Percentiles rank a stretch among this genome's conserved stretches.
Conservation (phyloP, 352 stramenopile species). For the Pelagophyceae sp. region DNA sequence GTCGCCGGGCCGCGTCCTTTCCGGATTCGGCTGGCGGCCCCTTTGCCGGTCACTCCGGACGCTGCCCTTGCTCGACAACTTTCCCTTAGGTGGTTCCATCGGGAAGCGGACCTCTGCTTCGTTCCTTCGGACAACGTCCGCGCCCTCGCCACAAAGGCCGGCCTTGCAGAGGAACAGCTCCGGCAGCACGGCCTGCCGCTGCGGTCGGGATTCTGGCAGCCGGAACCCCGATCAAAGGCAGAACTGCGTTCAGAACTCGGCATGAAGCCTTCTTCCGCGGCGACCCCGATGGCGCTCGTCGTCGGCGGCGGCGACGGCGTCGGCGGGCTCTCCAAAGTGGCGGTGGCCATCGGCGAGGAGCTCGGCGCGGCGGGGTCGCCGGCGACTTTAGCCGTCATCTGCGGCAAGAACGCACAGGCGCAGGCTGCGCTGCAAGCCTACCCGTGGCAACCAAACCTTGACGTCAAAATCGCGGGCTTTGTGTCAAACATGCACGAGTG, state of each 20-base stretch:
- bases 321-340: constrained; percentile 55
- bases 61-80: too few species aligned
- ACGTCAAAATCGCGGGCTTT: constrained; percentile 58
- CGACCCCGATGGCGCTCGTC: constrained; percentile 53
- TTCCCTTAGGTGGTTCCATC: constrained; percentile 31
- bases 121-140: constrained; percentile 56
- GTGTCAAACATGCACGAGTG: constrained; percentile 73
- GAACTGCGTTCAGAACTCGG: constrained; percentile 43
- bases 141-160: constrained; percentile 30
- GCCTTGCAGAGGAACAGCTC: constrained; percentile 44
- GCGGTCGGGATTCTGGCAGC: constrained; percentile 57
- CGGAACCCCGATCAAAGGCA: constrained; percentile 32
- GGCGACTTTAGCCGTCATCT: constrained; percentile 55
- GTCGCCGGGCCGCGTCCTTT: too few species aligned
- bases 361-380: constrained; percentile 26
- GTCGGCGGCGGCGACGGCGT: constrained; percentile 65
- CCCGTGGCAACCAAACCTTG: constrained; percentile 43
- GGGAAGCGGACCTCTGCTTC: constrained; percentile 59
- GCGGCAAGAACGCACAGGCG: constrained; percentile 58
- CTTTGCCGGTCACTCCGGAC: not conserved
- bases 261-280: constrained; percentile 28
- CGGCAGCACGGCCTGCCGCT: constrained; percentile 61
- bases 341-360: constrained; percentile 40
- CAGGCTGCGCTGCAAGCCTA: constrained; percentile 37
- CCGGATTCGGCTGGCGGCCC: not conserved